Evolutionary conservation across 768 basidiomycete species (phyloP).

Genomic region (Vararia minispora): DNA sequence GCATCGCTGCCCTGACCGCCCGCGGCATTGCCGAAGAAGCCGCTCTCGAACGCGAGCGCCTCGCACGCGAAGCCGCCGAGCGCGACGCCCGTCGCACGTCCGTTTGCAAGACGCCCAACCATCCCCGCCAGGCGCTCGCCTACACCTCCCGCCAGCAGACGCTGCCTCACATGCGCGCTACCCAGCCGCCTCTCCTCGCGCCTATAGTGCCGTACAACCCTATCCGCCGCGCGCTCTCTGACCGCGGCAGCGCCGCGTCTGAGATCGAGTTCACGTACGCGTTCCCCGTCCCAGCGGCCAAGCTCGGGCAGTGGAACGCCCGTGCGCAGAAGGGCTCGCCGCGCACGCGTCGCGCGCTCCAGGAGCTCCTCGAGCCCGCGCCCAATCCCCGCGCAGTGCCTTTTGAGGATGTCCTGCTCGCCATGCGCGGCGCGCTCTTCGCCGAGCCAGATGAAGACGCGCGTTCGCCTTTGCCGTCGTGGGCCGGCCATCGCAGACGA

Average conservation of each 20-base stretch:
- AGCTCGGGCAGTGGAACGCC: not conserved
- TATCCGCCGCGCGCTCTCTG: too few species aligned
- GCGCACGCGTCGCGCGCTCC: constrained; percentile 3
- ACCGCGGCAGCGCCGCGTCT: not conserved
- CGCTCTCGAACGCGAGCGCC: constrained; percentile 2
- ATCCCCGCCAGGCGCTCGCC: constrained; percentile 3
- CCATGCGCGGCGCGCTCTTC: constrained; percentile 11
- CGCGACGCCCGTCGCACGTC: not conserved
- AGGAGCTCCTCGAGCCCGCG: constrained; percentile 1
- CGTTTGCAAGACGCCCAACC: not conserved
- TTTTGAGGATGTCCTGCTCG: constrained; percentile 12
- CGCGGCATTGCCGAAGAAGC: constrained; percentile 9
- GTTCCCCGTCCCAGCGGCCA: constrained; percentile 5
- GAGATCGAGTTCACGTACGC: constrained; percentile 12
- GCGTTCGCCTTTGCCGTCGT: too few species aligned
- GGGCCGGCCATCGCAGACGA: too few species aligned
- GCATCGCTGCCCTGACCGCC: constrained; percentile 1
- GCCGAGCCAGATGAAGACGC: constrained; percentile 2
- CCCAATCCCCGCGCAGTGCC: constrained; percentile 7
- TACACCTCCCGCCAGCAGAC: constrained; percentile 1
- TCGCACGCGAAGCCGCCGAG: constrained; percentile 6
- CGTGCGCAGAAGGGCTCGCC: constrained; percentile 3
- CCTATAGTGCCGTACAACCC: too few species aligned
- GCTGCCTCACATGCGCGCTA: too few species aligned
- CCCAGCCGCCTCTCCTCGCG: too few species aligned